Conservation (phyloP, 306 rosid genomes). For the Corylus avellana region DNA sequence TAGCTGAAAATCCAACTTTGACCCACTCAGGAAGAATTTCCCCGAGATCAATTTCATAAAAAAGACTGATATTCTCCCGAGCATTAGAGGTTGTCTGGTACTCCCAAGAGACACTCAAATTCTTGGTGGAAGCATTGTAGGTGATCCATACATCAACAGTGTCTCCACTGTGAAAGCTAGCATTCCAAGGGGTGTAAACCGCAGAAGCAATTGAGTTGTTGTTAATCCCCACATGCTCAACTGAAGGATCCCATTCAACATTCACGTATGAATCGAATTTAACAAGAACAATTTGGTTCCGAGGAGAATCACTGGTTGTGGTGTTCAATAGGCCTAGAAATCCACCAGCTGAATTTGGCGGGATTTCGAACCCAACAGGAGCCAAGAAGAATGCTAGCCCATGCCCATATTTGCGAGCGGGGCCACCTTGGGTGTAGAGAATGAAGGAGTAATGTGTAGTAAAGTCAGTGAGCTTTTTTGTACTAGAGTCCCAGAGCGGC, state of each 20-base stretch:
- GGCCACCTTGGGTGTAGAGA: too few species aligned
- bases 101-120: conserved; percentile 12
- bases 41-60: not conserved
- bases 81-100: conserved; percentile 2
- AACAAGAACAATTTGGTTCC: too few species aligned
- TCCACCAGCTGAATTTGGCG: too few species aligned
- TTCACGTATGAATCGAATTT: too few species aligned
- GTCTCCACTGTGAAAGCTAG: not conserved
- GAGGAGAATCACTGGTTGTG: too few species aligned
- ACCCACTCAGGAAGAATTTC: conserved; percentile 21
- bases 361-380: too few species aligned
- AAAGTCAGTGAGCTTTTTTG: conserved; percentile 23
- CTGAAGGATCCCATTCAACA: conserved; percentile 23
- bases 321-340: too few species aligned
- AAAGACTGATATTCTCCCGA: not conserved
- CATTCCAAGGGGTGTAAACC: conserved; percentile 18
- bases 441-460: too few species aligned
- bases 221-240: conserved; percentile 44
- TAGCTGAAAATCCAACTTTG: not conserved
- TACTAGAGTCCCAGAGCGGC: conserved; percentile 36
- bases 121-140: conserved; percentile 9
- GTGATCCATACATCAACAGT: conserved; percentile 11
- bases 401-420: too few species aligned
- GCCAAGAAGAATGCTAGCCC: too few species aligned
- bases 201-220: conserved; percentile 31